Evolutionary conservation across 2,329 filamentous ascomycete species (phyloP).

Genomic region (Cladorrhinum sp.): DNA sequence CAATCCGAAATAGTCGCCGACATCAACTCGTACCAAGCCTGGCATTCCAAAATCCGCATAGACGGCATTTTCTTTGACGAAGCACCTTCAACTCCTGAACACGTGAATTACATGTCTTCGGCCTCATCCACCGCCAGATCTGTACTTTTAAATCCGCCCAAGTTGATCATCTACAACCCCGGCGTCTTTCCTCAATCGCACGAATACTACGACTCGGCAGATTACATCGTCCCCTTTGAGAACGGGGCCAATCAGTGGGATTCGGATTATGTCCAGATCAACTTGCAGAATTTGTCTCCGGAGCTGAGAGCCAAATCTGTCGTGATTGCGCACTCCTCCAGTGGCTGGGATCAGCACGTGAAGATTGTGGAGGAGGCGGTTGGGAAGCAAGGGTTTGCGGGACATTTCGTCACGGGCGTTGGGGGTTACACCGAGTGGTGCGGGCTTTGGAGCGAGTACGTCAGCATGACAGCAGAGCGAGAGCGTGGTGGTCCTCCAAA

Average conservation of each 20-base stretch:
- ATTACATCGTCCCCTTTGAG: slow-evolving; percentile 47
- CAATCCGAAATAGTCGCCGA: slow-evolving; percentile 32
- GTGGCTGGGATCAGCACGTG: slow-evolving; percentile 8
- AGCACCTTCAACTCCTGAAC: slow-evolving; percentile 5
- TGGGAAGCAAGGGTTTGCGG: slow-evolving; percentile 17
- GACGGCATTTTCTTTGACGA: slow-evolving; percentile 21
- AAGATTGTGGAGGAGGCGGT: slow-evolving; percentile 15
- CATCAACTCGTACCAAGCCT: slow-evolving; percentile 43
- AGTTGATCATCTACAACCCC: slow-evolving; percentile 41
- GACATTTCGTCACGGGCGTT: slow-evolving; percentile 24
- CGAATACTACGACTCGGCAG: slow-evolving; percentile 39
- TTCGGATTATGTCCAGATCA: slow-evolving; percentile 18
- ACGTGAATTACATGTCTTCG: slow-evolving; percentile 13
- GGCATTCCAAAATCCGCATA: slow-evolving; percentile 5
- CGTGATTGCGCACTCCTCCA: slow-evolving; percentile 23
- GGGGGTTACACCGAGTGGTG: slow-evolving; percentile 25
- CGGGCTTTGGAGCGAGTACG: slow-evolving; percentile 22
- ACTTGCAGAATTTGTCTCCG: slow-evolving; percentile 17
- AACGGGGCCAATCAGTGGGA: slow-evolving; percentile 22
- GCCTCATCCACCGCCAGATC: slow-evolving; percentile 10
- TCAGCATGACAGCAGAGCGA: slow-evolving; percentile 4
- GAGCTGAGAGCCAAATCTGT: slow-evolving; percentile 17
- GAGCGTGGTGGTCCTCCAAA: no score
- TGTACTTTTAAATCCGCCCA: background rate
- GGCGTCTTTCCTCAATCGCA: slow-evolving; percentile 39